phyloP scores from a whole-genome alignment of 495 filamentous ascomycete species.

The Penicillium canariense region DNA sequence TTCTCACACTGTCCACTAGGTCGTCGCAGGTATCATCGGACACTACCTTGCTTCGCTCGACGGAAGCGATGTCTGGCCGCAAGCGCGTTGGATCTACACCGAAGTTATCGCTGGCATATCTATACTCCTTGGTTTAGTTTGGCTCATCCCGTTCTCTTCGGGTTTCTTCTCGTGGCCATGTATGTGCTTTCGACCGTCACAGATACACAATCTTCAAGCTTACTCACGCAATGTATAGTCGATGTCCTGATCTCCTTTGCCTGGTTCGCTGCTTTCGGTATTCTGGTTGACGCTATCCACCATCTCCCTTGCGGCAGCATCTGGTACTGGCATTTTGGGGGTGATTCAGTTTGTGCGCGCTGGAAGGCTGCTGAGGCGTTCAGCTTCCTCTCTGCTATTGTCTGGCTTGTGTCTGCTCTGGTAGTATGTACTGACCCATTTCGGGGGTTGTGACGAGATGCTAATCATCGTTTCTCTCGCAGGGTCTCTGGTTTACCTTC shows the following conservation, averaged over 20 bases:
- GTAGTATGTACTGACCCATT: conserved; percentile 35
- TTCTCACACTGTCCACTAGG: conserved; percentile 18
- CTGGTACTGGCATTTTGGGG: conserved; percentile 47
- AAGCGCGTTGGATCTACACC: conserved; percentile 58
- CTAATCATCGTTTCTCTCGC: neutral
- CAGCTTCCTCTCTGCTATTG: conserved; percentile 62
- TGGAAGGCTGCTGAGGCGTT: conserved; percentile 70
- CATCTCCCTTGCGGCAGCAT: conserved; percentile 54
- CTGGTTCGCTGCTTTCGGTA: conserved; percentile 65
- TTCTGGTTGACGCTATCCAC: conserved; percentile 55
- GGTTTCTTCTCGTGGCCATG: conserved; percentile 45
- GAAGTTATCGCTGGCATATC: conserved; percentile 57
- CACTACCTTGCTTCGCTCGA: conserved; percentile 45
- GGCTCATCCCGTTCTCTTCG: conserved; percentile 53
- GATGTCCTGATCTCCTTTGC: conserved; percentile 58
- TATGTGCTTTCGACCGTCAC: conserved; percentile 19
- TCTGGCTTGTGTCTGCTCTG: conserved; percentile 62
- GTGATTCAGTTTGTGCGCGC: conserved; percentile 47
- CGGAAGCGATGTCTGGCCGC: conserved; percentile 34
- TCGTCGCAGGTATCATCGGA: conserved; percentile 58
- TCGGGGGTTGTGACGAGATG: neutral
- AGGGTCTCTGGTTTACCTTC: conserved; percentile 48
- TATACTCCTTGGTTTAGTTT: conserved; percentile 50
- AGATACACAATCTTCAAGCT: neutral
- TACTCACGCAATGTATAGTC: conserved; percentile 27